phyloP scores from a whole-genome alignment of 768 basidiomycete genomes.

The Leucocoprinus sp. region DNA sequence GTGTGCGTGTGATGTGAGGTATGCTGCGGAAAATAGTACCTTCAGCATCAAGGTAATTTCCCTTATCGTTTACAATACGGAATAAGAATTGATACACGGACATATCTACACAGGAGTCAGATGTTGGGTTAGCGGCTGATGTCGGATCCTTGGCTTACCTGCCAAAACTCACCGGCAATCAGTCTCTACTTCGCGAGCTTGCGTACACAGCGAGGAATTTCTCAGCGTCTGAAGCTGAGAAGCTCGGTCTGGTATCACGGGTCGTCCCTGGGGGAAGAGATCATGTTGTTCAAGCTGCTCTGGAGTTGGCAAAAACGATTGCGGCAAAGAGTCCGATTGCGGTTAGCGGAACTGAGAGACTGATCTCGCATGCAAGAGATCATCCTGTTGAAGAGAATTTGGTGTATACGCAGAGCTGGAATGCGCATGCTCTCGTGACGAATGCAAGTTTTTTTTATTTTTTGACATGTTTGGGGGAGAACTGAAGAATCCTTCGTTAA shows the following conservation, averaged over 20 bases:
- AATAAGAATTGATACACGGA: neutral
- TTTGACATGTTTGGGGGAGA: too few relatives aligned
- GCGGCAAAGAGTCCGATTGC: constrained; percentile 78
- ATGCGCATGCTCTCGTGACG: constrained; percentile 33
- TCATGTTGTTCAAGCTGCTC: constrained; percentile 58
- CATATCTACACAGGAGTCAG: constrained; percentile 62
- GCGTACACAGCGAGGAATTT: constrained; percentile 73
- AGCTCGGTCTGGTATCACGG: constrained; percentile 66
- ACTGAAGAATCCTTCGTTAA: too few relatives aligned
- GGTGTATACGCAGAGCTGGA: constrained; percentile 38
- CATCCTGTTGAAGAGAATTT: constrained; percentile 45
- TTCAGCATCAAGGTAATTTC: constrained; percentile 70
- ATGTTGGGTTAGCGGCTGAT: constrained; percentile 82
- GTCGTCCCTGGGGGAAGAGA: constrained; percentile 58
- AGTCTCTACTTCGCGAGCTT: constrained; percentile 64
- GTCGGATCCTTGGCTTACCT: constrained; percentile 80
- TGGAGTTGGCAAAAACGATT: constrained; percentile 58
- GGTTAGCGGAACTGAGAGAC: constrained; percentile 64
- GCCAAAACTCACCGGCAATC: constrained; percentile 70
- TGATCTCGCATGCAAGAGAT: constrained; percentile 73
- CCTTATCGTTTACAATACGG: constrained; percentile 24
- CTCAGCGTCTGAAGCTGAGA: constrained; percentile 53
- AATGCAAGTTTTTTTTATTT: constrained; percentile 27
- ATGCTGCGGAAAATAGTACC: constrained; percentile 48
- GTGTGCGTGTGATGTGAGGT: constrained; percentile 69